These are phyloP conservation scores for Suillus placidus DNA, from an alignment of 768 basidiomycete genomes.

Conservation along the genomic window DNA sequence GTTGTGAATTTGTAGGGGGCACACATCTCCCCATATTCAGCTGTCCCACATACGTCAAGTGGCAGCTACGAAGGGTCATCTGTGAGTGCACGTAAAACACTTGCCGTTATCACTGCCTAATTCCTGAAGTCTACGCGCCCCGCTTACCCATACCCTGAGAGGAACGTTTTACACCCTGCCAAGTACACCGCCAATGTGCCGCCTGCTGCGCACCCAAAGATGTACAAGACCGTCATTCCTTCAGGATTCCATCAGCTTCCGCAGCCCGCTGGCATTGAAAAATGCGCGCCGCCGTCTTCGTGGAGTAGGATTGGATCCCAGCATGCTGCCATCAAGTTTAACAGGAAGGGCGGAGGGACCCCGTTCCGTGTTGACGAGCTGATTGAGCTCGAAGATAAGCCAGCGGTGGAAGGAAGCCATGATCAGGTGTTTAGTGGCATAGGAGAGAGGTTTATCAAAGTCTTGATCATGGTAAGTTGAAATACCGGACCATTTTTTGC, in stretches of 20 bases:
- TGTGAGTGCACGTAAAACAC: conserved; percentile 2
- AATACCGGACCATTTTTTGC: not conserved
- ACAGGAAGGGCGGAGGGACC: conserved; percentile 24
- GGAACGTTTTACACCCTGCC: conserved; percentile 30
- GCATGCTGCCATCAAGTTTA: conserved; percentile 36
- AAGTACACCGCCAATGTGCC: conserved; percentile 20
- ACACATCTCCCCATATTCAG: conserved; percentile 25
- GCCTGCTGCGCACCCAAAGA: conserved; percentile 4
- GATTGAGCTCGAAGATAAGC: conserved; percentile 26
- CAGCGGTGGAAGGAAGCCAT: conserved; percentile 25
- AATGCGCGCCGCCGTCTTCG: conserved; percentile 10
- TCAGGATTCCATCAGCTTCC: conserved; percentile 22
- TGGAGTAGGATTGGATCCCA: conserved; percentile 12
- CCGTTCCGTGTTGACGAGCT: conserved; percentile 32
- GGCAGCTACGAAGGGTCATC: conserved; percentile 16
- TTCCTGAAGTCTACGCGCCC: conserved; percentile 16
- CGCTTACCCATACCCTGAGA: conserved; percentile 33
- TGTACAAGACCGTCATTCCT: conserved; percentile 24
- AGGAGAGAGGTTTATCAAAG: conserved; percentile 35
- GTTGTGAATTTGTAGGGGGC: not conserved
- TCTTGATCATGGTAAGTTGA: conserved; percentile 38
- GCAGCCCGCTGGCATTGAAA: conserved; percentile 10
- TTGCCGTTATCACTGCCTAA: conserved; percentile 9
- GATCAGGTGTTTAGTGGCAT: conserved; percentile 23
- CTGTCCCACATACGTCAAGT: conserved; percentile 25